Conservation (phyloP, 148 eudicot genomes). For the Spergularia marina region DNA sequence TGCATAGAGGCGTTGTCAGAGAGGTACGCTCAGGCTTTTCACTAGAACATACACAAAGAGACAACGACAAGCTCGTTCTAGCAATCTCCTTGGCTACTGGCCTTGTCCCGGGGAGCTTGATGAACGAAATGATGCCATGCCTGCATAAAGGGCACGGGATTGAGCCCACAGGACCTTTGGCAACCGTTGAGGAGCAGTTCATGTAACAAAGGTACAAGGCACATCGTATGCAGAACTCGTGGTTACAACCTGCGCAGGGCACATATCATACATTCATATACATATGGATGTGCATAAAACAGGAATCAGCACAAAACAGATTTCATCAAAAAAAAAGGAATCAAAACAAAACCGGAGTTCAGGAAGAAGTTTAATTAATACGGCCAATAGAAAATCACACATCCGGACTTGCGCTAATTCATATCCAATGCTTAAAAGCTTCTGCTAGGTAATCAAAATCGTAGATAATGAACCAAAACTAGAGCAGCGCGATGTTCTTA, state of each 20-base stretch:
- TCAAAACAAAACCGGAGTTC: too few relatives aligned
- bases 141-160: constrained; percentile 85
- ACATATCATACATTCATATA: not conserved
- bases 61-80: constrained; percentile 55
- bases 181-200: constrained; percentile 39
- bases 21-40: constrained; percentile 31
- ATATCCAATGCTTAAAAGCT: too few relatives aligned
- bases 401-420: too few relatives aligned
- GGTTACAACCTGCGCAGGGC: constrained; percentile 61
- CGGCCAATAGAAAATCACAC: too few relatives aligned
- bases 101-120: constrained; percentile 52
- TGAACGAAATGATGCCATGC: constrained; percentile 69
- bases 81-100: constrained; percentile 38
- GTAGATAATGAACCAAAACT: not conserved
- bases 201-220: constrained; percentile 84
- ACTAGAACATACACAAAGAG: constrained; percentile 60
- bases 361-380: too few relatives aligned
- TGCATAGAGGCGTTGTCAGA: constrained; percentile 56
- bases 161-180: constrained; percentile 70
- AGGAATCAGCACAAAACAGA: too few relatives aligned
- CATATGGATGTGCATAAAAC: not conserved
- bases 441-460: not conserved
- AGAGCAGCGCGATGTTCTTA: constrained; percentile 20
- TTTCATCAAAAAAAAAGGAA: too few relatives aligned
- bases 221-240: constrained; percentile 87